Percentiles rank a stretch among this genome's conserved stretches.
Evolutionary conservation across 2,329 filamentous ascomycete genomes (phyloP).

Genomic region (Amauroascus niger): DNA sequence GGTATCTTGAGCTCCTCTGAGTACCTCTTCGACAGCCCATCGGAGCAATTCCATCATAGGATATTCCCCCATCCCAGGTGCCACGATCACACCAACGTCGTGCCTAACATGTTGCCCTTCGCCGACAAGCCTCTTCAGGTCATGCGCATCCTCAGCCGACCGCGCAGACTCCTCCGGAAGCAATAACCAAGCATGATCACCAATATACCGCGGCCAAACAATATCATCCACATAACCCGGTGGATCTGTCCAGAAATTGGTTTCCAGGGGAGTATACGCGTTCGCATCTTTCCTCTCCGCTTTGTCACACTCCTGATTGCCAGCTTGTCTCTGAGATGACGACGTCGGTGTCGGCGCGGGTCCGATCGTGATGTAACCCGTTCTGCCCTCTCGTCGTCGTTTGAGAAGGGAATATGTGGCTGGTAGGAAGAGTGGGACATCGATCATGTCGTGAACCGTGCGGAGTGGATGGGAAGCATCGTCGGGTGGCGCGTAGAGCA

Average conservation of each 20-base stretch:
- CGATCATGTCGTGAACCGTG: constrained; percentile 40
- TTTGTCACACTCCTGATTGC: background rate
- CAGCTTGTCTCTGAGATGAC: background rate
- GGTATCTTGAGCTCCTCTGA: constrained; percentile 26
- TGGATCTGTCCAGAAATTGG: constrained; percentile 93
- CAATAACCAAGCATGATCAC: constrained; percentile 74
- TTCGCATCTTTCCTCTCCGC: constrained; percentile 9
- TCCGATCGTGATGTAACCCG: constrained; percentile 41
- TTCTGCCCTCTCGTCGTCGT: constrained; percentile 32
- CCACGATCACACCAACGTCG: constrained; percentile 38
- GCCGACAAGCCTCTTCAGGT: constrained; percentile 25
- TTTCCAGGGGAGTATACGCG: constrained; percentile 29
- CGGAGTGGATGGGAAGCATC: constrained; percentile 23
- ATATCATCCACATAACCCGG: constrained; percentile 88
- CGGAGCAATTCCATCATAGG: constrained; percentile 54
- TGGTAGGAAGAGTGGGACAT: constrained; percentile 69
- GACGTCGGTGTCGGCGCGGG: constrained; percentile 24
- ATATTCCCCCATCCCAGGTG: constrained; percentile 45
- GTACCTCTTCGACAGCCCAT: constrained; percentile 59
- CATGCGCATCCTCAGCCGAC: constrained; percentile 16
- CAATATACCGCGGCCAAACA: constrained; percentile 91
- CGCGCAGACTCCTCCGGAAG: constrained; percentile 49
- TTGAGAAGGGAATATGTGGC: constrained; percentile 49
- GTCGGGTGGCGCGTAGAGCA: constrained; percentile 56
- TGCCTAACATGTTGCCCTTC: constrained; percentile 35